phyloP scores from a whole-genome alignment of 2,329 filamentous ascomycete genomes.

The Arthroderma sp. region DNA sequence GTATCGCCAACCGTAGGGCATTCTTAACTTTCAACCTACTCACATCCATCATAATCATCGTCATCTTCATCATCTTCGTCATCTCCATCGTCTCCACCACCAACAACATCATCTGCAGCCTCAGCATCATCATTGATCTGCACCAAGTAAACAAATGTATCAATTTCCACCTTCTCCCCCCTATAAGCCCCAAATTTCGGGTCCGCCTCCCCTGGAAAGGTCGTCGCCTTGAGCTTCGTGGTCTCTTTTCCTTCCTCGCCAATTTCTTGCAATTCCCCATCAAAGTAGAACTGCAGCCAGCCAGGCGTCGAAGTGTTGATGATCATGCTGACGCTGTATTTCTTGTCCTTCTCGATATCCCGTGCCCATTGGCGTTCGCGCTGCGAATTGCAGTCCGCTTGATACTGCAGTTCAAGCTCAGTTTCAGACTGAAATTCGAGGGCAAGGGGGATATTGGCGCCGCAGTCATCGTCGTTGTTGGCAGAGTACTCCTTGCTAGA shows the following conservation, averaged over 20 bases:
- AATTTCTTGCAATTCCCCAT: conserved; percentile 6
- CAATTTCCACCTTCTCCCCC: conserved; percentile 5
- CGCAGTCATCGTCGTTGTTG: conserved; percentile 5
- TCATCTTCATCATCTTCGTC: too few species aligned
- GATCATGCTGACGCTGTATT: conserved; percentile 5
- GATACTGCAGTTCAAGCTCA: conserved; percentile 9
- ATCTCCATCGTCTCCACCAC: too few species aligned
- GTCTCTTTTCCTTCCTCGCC: conserved; percentile 1
- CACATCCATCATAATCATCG: too few species aligned
- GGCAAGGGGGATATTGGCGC: conserved; percentile 7
- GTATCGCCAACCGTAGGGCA: too few species aligned
- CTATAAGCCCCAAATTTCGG: conserved; percentile 9
- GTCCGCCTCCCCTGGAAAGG: conserved; percentile 8
- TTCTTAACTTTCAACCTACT: too few species aligned
- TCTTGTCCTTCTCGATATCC: conserved; percentile 1
- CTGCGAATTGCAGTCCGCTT: conserved; percentile 7
- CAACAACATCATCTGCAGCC: too few species aligned
- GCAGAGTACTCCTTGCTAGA: conserved; percentile 8
- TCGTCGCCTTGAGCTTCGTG: conserved; percentile 6
- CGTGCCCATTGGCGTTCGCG: conserved; percentile 6
- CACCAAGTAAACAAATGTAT: conserved; percentile 6
- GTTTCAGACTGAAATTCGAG: conserved; percentile 5
- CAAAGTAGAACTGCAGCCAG: conserved; percentile 6
- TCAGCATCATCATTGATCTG: conserved; percentile 3
- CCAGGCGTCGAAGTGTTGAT: conserved; percentile 6